A percentile compares a stretch with the other conserved stretches of the same genome.
phyloP scores from a whole-genome alignment of 116 monocot species.

The Papilionanthe hybrid region DNA sequence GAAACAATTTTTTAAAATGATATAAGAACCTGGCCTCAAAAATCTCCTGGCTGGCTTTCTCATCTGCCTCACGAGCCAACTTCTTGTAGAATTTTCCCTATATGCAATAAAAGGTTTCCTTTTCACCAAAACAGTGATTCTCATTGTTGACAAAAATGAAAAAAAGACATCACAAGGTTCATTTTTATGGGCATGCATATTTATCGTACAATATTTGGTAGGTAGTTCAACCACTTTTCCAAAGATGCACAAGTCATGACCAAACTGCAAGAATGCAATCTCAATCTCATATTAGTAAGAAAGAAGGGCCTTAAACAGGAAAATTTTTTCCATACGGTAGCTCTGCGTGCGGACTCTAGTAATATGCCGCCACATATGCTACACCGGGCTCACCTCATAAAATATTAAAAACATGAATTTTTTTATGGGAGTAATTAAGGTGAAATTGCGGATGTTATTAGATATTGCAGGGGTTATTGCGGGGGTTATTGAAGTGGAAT shows the following conservation, averaged over 20 bases:
- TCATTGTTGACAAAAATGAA: neutral
- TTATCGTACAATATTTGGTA: neutral
- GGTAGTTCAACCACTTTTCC: neutral
- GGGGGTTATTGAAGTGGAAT: no score
- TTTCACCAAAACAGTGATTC: neutral
- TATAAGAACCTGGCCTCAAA: slow-evolving; percentile 65
- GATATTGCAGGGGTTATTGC: no score
- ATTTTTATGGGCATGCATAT: neutral
- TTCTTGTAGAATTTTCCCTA: slow-evolving; percentile 66
- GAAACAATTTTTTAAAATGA: neutral
- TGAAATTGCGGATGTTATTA: no score
- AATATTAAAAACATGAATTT: no score
- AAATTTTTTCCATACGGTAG: no score
- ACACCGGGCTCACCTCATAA: no score
- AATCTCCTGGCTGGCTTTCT: slow-evolving; percentile 77
- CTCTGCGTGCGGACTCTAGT: no score
- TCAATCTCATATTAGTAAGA: neutral
- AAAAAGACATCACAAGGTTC: neutral
- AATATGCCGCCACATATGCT: no score
- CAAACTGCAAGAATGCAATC: neutral
- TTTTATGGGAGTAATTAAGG: no score
- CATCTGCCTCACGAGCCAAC: slow-evolving; percentile 72
- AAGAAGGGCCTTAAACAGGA: neutral
- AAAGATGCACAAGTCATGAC: no score
- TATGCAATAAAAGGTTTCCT: neutral